A percentile compares a stretch with the other conserved stretches of the same genome.
Conservation (phyloP, 1,284 basidiomycete genomes). For the Trametes hirsuta region DNA sequence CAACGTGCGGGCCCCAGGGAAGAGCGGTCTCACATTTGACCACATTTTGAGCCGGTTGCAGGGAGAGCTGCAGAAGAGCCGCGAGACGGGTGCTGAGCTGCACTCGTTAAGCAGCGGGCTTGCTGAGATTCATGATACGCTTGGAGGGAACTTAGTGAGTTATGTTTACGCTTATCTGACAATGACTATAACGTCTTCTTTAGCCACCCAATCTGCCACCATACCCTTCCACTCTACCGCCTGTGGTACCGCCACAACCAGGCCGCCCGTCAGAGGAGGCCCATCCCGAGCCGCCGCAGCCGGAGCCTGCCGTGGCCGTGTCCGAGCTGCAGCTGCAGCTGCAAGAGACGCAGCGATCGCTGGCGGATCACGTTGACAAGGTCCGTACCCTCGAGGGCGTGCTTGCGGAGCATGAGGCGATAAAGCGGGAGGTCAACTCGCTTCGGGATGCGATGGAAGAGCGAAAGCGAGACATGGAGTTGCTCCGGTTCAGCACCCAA, state of each 20-base stretch:
- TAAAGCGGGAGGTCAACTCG: slow-evolving; percentile 80
- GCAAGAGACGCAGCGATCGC: slow-evolving; percentile 81
- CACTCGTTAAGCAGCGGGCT: slow-evolving; percentile 82
- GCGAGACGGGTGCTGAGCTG: slow-evolving; percentile 92
- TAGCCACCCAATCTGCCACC: slow-evolving; percentile 63
- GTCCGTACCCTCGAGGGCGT: slow-evolving; percentile 83
- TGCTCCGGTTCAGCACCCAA: slow-evolving; percentile 28
- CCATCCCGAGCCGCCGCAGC: slow-evolving; percentile 20
- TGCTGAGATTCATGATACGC: slow-evolving; percentile 90
- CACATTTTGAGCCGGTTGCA: slow-evolving; percentile 82
- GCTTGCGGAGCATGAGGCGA: slow-evolving; percentile 85
- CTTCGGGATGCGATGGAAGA: slow-evolving; percentile 75
- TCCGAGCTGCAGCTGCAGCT: slow-evolving; percentile 81
- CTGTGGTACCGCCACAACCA: slow-evolving; percentile 60
- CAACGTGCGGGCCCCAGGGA: slow-evolving; percentile 68
- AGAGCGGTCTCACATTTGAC: slow-evolving; percentile 82
- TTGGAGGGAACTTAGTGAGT: slow-evolving; percentile 83
- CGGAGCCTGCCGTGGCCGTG: slow-evolving; percentile 49
- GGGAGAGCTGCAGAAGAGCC: slow-evolving; percentile 91
- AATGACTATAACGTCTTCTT: slow-evolving; percentile 1
- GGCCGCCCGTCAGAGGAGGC: slow-evolving; percentile 37
- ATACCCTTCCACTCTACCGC: slow-evolving; percentile 66
- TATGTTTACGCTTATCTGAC: not conserved
- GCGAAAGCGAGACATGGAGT: slow-evolving; percentile 43
- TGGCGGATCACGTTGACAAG: slow-evolving; percentile 84